Base-by-base conservation (phyloP, 345 rosid genomes). In the Noccaea bulbosa region DNA sequence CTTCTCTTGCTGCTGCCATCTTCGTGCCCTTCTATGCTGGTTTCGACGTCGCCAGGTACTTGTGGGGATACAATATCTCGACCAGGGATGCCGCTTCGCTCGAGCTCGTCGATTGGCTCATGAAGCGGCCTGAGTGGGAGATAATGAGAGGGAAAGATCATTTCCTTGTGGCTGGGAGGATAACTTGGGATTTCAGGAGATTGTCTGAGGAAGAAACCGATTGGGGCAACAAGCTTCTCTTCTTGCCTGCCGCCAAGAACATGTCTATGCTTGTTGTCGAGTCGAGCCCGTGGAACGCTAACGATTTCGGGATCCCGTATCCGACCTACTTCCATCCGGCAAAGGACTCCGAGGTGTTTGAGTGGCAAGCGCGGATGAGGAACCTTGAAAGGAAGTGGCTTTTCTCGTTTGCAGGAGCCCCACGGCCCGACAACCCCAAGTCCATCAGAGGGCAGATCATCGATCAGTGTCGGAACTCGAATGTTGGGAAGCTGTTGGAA, bases 261-360 rank as follows among this genome's bases (percentile, higher is more conserved):
- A 93, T 93, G 97, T 87, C 92, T 10, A 83, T 90, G 96, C 93
- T 93, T 66, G 97, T 90, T 77, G 91, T 93, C 11, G 98, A 93
- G 70, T 93, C 98, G 4, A 93, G 97, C 70, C 96, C 97, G 0
- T 88, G 98, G 98, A 83, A 90, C 45, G 91, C 96, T 0, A 93
- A 93, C 77, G 97, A 93, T 68, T 90, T 90, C 32, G 98, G 86
- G 52, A 87, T 90, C 57, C 93, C 97, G 0, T 90, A 90, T 68
- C 98, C 98, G 0, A 90, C 98, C 3, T 87, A 93, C 71, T 90
- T 88, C 70, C 96, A 93, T 59, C 96, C 97, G 11, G 92, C 92
- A 3, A 86, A 84, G 74, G 97, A 88, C 81, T 78, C 74, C 11
- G 96, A 93, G 41, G 93, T 90, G 62, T 83, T 87, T 41, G 74